Base-by-base conservation (phyloP, 805 yeast genomes). In the Sugiyamaella qingdaonensis region DNA sequence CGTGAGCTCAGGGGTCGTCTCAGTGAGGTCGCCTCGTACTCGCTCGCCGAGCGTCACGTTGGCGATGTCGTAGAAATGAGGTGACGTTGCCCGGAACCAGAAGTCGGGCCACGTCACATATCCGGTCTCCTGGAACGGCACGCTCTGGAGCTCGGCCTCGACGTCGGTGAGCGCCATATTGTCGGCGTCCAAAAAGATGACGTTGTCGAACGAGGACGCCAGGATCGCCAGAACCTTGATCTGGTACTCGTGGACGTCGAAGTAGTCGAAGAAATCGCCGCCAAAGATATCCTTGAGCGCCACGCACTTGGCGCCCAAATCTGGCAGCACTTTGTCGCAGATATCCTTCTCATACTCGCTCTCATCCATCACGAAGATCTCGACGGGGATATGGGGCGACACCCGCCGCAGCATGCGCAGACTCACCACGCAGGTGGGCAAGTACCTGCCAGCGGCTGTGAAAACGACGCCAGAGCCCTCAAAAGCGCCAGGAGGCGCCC, bases 11-110 rank as follows among this genome's bases (percentile, higher is more conserved):
- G 49, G 50, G 21, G 49, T 53, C 8, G 53, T 35, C 19, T 37
- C 45, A 10, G 52, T 39, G 67, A 70, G 48, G 58, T 70, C 51
- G 58, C 66, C 67, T 10, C 62, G 60, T n/a, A 61, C 76, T 64
- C 58, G 71, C 41, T 63, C 59, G 31, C 78, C 74, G 2, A 81
- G 69, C 48, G 69, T 59, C 11, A 81, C 71, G 1, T 81, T 86
- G 0, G 88, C 88, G 59, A 88, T 81, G 34, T 79, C 78, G 67
- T 85, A 88, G 62, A 78, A 84, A 41, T 71, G 71, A 3, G 95
- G 95, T 1, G 86, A 79, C 0, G 91, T 86, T 4, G 91, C 81
- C 57, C 95, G 77, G 67, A 85, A 79, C 95, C 95, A 88, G 66
- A 82, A 88, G 68, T 88, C 96, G 1, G 95, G 94, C 91, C 95